Evolutionary conservation across 108 stramenopile species (phyloP).

Genomic region (Asterionellopsis glacialis): DNA sequence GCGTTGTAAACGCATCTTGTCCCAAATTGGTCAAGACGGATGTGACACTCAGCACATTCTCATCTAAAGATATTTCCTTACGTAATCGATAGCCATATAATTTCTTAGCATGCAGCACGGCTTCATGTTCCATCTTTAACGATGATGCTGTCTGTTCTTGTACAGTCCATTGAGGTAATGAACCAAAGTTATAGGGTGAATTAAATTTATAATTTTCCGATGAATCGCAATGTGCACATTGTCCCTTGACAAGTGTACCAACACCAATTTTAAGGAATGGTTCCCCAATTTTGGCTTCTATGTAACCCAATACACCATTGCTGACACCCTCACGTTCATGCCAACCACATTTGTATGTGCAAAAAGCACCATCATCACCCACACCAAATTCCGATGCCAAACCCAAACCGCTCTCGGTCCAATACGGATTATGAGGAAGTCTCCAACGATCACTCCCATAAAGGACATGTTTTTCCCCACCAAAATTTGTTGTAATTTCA

Average conservation of each 20-base stretch:
- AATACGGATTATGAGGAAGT: conserved; percentile 61
- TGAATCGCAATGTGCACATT: conserved; percentile 59
- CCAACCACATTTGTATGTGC: conserved; percentile 55
- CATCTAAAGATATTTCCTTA: conserved; percentile 43
- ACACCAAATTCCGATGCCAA: conserved; percentile 81
- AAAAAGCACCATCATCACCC: conserved; percentile 69
- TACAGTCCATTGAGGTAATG: conserved; percentile 48
- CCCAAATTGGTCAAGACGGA: conserved; percentile 65
- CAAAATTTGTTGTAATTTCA: conserved; percentile 24
- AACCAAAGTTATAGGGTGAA: conserved; percentile 63
- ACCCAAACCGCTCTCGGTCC: conserved; percentile 79
- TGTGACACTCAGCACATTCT: conserved; percentile 49
- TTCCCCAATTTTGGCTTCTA: conserved; percentile 62
- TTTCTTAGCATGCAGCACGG: conserved; percentile 18
- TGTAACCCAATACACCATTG: conserved; percentile 78
- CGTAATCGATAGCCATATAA: conserved; percentile 55
- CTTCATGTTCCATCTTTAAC: conserved; percentile 50
- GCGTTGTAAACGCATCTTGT: conserved; percentile 61
- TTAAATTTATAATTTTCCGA: conserved; percentile 75
- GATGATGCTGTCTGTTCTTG: conserved; percentile 20
- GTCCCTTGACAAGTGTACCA: conserved; percentile 63
- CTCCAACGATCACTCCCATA: conserved; percentile 65
- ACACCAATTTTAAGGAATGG: conserved; percentile 62
- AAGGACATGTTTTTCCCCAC: conserved; percentile 29
- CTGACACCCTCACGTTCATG: conserved; percentile 49